phyloP scores from a whole-genome alignment of 164 flowering plant species.

The Paratinospora sagittata region DNA sequence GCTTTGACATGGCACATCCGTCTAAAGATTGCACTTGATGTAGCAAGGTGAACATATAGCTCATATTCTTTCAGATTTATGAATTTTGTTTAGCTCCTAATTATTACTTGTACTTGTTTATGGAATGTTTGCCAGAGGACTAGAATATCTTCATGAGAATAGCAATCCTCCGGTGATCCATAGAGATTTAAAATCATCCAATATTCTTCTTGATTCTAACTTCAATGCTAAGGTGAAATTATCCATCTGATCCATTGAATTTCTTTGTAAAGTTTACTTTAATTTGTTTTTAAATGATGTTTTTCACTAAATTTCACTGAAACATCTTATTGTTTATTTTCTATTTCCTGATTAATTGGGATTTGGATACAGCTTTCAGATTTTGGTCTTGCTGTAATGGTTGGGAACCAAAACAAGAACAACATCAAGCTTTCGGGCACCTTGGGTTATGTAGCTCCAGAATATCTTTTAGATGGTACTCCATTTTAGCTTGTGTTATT shows the following conservation, averaged over 20 bases:
- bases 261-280: not conserved
- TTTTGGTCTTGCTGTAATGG: conserved; percentile 80
- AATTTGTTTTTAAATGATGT: not conserved
- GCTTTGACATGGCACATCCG: conserved; percentile 75
- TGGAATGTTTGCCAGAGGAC: conserved; percentile 55
- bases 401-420: conserved; percentile 51
- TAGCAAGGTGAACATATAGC: conserved; percentile 58
- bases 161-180: conserved; percentile 90
- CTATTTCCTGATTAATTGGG: not conserved
- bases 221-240: conserved; percentile 79
- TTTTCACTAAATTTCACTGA: not conserved
- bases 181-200: conserved; percentile 95
- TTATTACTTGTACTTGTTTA: conserved; percentile 8
- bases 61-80: not conserved
- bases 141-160: conserved; percentile 88
- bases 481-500: conserved; percentile 3
- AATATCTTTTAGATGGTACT: conserved; percentile 90
- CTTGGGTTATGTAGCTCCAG: conserved; percentile 92
- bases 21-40: conserved; percentile 90
- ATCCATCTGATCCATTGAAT: not conserved
- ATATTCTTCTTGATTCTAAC: conserved; percentile 85
- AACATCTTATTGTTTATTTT: too few species aligned
- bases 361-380: conserved; percentile 63
- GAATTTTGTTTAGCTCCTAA: not conserved
- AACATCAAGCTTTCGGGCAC: conserved; percentile 83